Evolutionary conservation across 163 green algal species (phyloP).

Genomic region (Prototheca wickerhamii): DNA sequence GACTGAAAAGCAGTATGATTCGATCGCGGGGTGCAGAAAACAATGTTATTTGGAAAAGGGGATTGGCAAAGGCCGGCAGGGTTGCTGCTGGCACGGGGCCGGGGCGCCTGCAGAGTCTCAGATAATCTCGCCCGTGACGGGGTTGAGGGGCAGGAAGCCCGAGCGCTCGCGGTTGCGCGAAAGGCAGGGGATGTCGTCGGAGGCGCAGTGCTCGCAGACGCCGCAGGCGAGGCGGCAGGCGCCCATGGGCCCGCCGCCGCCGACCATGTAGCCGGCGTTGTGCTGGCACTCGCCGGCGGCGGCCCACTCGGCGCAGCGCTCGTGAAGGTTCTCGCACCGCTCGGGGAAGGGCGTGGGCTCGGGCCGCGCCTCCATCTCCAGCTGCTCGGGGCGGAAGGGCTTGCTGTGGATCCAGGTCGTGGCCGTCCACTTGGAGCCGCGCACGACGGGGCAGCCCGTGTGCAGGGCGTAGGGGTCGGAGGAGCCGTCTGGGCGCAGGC

Average conservation of each 20-base stretch:
- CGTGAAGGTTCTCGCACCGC: conserved; percentile 33
- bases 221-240: conserved; percentile 29
- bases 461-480: conserved; percentile 58
- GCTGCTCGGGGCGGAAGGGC: conserved; percentile 38
- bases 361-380: conserved; percentile 13
- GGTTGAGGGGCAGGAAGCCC: conserved; percentile 34
- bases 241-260: conserved; percentile 22
- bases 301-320: conserved; percentile 34
- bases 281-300: conserved; percentile 38
- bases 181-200: conserved; percentile 17
- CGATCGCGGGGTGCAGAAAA: too few species aligned
- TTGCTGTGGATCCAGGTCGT: conserved; percentile 54
- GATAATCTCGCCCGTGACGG: background rate
- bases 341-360: conserved; percentile 19
- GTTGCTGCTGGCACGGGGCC: too few species aligned
- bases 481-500: conserved; percentile 42
- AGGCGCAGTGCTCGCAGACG: conserved; percentile 24
- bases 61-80: too few species aligned
- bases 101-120: background rate
- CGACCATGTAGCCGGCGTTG: conserved; percentile 45
- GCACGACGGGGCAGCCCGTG: conserved; percentile 60
- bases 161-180: conserved; percentile 25
- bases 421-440: conserved; percentile 32
- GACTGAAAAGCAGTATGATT: too few species aligned
- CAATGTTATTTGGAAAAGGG: too few species aligned